Conservation (phyloP, 176 grass and related monocot species). For the Aegilops longissima region DNA sequence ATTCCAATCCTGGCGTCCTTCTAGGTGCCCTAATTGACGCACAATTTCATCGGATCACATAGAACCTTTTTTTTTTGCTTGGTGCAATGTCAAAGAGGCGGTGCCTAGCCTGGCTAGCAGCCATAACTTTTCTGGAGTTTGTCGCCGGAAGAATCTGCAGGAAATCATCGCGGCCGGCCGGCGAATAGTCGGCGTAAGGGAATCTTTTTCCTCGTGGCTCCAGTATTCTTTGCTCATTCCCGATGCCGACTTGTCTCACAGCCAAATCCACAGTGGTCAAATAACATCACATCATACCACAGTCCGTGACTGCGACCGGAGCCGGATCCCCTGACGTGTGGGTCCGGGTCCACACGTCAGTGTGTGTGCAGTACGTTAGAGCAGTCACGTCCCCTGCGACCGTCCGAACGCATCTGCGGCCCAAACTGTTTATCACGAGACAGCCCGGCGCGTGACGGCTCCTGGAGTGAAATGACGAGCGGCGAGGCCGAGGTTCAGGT, state of each 20-base stretch:
- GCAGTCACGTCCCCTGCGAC: background rate
- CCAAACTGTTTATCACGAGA: no score
- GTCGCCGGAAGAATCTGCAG: background rate
- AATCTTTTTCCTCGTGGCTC: background rate
- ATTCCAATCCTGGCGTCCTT: no score
- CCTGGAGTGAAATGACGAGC: no score
- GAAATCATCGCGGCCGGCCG: background rate
- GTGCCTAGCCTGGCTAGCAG: background rate
- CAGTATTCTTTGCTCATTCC: background rate
- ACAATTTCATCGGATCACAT: no score
- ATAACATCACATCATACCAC: background rate
- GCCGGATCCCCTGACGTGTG: no score
- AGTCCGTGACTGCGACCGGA: background rate
- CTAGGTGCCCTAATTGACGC: no score
- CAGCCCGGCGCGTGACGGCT: no score
- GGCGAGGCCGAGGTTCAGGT: constrained; percentile 50
- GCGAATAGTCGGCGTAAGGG: background rate
- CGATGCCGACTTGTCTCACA: background rate
- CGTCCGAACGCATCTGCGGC: background rate
- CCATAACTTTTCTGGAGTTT: background rate
- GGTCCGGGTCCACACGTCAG: no score
- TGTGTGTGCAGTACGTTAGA: no score
- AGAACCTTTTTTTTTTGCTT: background rate
- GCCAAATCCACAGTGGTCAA: background rate
- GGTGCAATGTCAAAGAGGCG: background rate